Evolutionary conservation across 2,329 filamentous ascomycete species (phyloP), one percentile per base, ranked within the genome.

Genomic region (Dactylellina parvicollis): DNA sequence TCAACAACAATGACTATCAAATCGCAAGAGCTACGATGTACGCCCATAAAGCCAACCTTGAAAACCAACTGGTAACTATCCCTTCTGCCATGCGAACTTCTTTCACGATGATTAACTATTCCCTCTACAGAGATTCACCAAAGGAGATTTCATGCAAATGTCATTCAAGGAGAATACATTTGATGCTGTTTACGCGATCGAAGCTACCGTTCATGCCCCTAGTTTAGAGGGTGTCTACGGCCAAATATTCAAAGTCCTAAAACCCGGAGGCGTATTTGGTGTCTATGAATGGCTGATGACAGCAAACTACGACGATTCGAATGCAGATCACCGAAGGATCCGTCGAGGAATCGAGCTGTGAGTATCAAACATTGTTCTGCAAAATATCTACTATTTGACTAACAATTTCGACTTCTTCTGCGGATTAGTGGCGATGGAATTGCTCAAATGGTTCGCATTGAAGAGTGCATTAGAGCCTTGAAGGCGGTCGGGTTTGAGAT

Each of bases 241-340:
- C 80, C 90, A 98, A 82, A 98, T 98, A 79, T 93, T 90, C 87
- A 91, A 92, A 50, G 93, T 97, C 20, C 86, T 99, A 75, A 99
- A 98, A 86, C 95, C 95, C 18, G 95, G 95, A 73, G 94, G 95
- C 81, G 85, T 92, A 56, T 99, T 98, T 78, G 95, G 94, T 80
- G 94, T 98, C 57, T 99, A 98, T 83, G 95, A 99, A 83, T 98
- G 95, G 95, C 85, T 98, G 79, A 98, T 99, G 95, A 98, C 93
- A 4, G 93, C 97, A 75, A 84, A 89, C 22, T 99, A 97, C 82
- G 90, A 98, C 83, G 94, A 96, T 80, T 85, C 90, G 73, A 92
- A 97, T 85, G 82, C 91, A 0, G 85, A 88, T 79, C 95, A 98
- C 84, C 90, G 92, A 77, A 88, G 91, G 80, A 95, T 98, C 79